phyloP scores from a whole-genome alignment of 306 rosid species.

The Sicyos baderoa region DNA sequence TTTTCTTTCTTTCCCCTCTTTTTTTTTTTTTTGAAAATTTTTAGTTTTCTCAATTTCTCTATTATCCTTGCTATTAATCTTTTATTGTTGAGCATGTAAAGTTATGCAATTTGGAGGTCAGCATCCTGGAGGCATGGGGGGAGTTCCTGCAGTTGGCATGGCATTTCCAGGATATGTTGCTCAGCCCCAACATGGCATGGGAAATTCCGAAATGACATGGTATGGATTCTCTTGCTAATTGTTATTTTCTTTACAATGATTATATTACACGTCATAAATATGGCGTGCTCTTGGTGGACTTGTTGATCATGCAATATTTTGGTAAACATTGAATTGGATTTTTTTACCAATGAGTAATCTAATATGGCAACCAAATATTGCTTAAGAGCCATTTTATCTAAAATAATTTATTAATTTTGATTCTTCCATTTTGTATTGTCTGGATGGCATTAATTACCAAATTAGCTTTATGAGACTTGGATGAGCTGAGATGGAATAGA shows the following conservation, averaged over 20 bases:
- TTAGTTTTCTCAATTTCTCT: not conserved
- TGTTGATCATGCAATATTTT: slow-evolving; percentile 11
- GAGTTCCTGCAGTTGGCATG: slow-evolving; percentile 99
- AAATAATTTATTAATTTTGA: not conserved
- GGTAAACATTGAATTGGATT: not conserved
- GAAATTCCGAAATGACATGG: slow-evolving; percentile 97
- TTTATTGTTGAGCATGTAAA: slow-evolving; percentile 29
- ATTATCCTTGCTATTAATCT: slow-evolving; percentile 1
- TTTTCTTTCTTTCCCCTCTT: not conserved
- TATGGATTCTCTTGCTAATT: slow-evolving; percentile 20
- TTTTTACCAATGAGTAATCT: not conserved
- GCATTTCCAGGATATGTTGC: slow-evolving; percentile 97
- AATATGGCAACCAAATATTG: not conserved
- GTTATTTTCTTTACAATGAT: not conserved
- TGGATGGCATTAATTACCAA: slow-evolving; percentile 1
- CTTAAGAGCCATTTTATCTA: not conserved
- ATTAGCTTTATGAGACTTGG: not conserved
- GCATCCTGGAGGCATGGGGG: slow-evolving; percentile 95
- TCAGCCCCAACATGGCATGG: slow-evolving; percentile 76
- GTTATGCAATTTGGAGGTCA: slow-evolving; percentile 98
- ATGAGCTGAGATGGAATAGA: not conserved
- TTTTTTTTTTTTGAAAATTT: not conserved
- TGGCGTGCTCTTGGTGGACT: not conserved
- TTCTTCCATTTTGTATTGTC: not conserved
- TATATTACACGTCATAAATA: not conserved